Conservation (phyloP, 495 filamentous ascomycete species). For the Xylaria nigripes region DNA sequence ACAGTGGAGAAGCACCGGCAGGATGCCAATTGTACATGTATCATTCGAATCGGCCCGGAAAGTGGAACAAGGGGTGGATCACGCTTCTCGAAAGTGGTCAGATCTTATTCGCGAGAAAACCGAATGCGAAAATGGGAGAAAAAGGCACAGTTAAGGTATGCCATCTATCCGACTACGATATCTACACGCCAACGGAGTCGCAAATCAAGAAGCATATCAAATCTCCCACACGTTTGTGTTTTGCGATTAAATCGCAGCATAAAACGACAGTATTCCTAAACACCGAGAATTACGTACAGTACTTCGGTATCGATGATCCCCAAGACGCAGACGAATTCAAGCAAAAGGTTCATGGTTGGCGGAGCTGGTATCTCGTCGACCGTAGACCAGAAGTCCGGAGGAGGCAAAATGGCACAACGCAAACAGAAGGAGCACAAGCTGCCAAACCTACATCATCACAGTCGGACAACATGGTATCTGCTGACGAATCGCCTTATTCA, state of each 20-base stretch:
- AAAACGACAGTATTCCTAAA: conserved; percentile 78
- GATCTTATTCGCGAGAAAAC: conserved; percentile 64
- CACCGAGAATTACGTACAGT: conserved; percentile 81
- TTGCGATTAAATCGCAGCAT: conserved; percentile 88
- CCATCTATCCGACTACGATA: conserved; percentile 88
- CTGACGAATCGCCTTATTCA: conserved; percentile 39
- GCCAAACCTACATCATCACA: conserved; percentile 21
- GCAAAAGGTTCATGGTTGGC: conserved; percentile 63
- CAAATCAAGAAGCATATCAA: conserved; percentile 56
- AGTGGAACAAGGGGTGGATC: conserved; percentile 81
- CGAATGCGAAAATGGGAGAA: conserved; percentile 38
- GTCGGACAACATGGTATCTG: conserved; percentile 21
- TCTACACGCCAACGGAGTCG: conserved; percentile 64
- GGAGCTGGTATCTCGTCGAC: conserved; percentile 79
- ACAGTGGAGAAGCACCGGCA: conserved; percentile 42
- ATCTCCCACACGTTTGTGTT: conserved; percentile 72
- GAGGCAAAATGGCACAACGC: conserved; percentile 19
- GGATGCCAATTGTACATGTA: conserved; percentile 63
- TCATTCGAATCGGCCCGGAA: conserved; percentile 68
- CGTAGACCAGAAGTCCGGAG: conserved; percentile 38
- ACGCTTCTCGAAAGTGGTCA: conserved; percentile 69
- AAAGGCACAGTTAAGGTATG: conserved; percentile 65
- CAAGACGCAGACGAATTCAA: conserved; percentile 59
- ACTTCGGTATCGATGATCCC: conserved; percentile 73
- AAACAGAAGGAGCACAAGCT: conserved; percentile 16